A percentile compares a stretch with the other conserved stretches of the same genome.
These are phyloP conservation scores for Debaryomyces prosopidis DNA, from an alignment of 805 yeast genomes.

Conservation along the genomic window DNA sequence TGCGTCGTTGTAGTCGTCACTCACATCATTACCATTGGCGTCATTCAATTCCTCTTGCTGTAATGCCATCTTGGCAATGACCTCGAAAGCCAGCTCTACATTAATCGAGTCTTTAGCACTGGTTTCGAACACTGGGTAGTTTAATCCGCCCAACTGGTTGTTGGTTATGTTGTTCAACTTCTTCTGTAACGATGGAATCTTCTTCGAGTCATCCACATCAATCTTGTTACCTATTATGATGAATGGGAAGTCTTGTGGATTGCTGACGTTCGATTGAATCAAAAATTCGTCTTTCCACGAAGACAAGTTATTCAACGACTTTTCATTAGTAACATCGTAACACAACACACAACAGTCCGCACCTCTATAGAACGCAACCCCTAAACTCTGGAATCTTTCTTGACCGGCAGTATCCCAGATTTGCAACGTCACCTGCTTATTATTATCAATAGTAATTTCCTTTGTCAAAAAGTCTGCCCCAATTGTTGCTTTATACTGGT, in stretches of 20 bases:
- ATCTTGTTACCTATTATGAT: slow-evolving; percentile 93
- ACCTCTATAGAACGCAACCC: slow-evolving; percentile 96
- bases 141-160: slow-evolving; percentile 60
- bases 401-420: slow-evolving; percentile 99
- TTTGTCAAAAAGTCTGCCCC: slow-evolving; percentile 97
- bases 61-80: slow-evolving; percentile 90
- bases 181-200: slow-evolving; percentile 60
- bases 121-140: slow-evolving; percentile 88
- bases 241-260: slow-evolving; percentile 95
- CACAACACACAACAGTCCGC: slow-evolving; percentile 97
- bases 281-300: slow-evolving; percentile 96
- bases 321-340: slow-evolving; percentile 92
- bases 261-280: slow-evolving; percentile 87
- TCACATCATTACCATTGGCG: slow-evolving; percentile 54
- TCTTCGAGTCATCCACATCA: slow-evolving; percentile 88
- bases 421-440: slow-evolving; percentile 72
- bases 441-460: slow-evolving; percentile 81
- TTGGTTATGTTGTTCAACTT: slow-evolving; percentile 48
- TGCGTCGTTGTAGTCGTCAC: slow-evolving; percentile 93
- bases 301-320: slow-evolving; percentile 84
- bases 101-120: slow-evolving; percentile 96
- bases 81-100: slow-evolving; percentile 94
- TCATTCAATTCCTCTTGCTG: slow-evolving; percentile 94
- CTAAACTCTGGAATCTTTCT: slow-evolving; percentile 93
- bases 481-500: slow-evolving; percentile 95